Conservation (phyloP, 305 asterid species). For the Plantago rigida region DNA sequence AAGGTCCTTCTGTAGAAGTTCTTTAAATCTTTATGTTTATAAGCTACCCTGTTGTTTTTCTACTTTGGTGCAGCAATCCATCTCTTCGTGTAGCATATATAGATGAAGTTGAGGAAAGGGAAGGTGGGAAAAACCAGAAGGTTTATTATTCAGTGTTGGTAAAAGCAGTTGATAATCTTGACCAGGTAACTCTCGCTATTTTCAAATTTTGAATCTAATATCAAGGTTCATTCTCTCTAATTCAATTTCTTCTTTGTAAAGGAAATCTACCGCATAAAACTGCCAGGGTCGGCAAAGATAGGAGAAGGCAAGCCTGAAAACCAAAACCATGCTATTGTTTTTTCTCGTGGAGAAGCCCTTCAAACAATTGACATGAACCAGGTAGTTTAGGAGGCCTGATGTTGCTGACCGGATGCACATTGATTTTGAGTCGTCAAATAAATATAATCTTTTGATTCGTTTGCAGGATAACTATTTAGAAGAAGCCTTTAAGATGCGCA, state of each 20-base stretch:
- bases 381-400: constrained; percentile 39
- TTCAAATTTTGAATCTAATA: not conserved
- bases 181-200: constrained; percentile 56
- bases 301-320: constrained; percentile 99
- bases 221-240: constrained; percentile 27
- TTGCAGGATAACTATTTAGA: constrained; percentile 93
- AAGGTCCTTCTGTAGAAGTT: constrained; percentile 4
- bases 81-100: constrained; percentile 97
- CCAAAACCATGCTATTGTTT: constrained; percentile 93
- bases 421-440: constrained; percentile 17
- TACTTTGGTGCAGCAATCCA: constrained; percentile 60
- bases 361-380: constrained; percentile 99
- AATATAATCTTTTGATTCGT: constrained; percentile 22
- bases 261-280: constrained; percentile 96
- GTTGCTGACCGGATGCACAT: constrained; percentile 6
- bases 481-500: constrained; percentile 99
- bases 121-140: constrained; percentile 66
- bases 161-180: constrained; percentile 96
- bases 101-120: constrained; percentile 95
- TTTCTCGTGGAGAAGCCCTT: constrained; percentile 94
- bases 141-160: constrained; percentile 88
- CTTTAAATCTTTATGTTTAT: constrained; percentile 14
- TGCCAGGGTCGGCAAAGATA: constrained; percentile 87
- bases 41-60: constrained; percentile 23
- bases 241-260: constrained; percentile 32